These are phyloP conservation scores for Beauveria scarabaeidicola DNA, from an alignment of 2,329 filamentous ascomycete species.

Conservation along the genomic window DNA sequence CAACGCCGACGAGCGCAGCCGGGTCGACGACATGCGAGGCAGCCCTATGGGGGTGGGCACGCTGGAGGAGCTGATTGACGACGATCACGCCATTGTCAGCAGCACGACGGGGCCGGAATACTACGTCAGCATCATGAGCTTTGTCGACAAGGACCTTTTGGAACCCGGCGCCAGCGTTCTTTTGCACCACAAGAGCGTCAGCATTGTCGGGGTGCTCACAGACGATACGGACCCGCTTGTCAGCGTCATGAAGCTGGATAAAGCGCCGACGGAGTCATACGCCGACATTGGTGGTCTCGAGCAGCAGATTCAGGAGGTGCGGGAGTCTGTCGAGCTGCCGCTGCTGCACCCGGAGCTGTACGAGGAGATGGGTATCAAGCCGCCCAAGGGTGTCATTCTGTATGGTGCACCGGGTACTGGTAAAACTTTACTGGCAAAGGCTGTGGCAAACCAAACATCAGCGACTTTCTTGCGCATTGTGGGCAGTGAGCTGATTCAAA, in stretches of 20 bases:
- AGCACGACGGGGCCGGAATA: constrained; percentile 96
- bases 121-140: constrained; percentile 99
- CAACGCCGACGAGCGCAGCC: constrained; percentile 86
- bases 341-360: constrained; percentile 94
- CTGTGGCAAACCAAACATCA: constrained; percentile 97
- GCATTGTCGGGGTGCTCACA: constrained; percentile 92
- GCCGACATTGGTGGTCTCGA: constrained; percentile 97
- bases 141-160: constrained; percentile 96
- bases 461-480: constrained; percentile 97
- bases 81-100: constrained; percentile 97
- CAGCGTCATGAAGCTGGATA: constrained; percentile 98
- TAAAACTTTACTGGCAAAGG: constrained; percentile 92
- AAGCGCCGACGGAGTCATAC: constrained; percentile 95
- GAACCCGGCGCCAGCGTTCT: constrained; percentile 94
- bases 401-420: constrained; percentile 96
- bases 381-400: constrained; percentile 97
- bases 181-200: constrained; percentile 94
- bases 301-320: constrained; percentile 90
- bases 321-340: constrained; percentile 92
- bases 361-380: constrained; percentile 99
- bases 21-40: constrained; percentile 96
- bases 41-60: constrained; percentile 98
- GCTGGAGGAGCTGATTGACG: constrained; percentile 96
- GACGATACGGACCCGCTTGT: constrained; percentile 94
- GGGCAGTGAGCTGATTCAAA: constrained; percentile 94